phyloP scores from a whole-genome alignment of 768 basidiomycete genomes.

The Termitomyces sp. region DNA sequence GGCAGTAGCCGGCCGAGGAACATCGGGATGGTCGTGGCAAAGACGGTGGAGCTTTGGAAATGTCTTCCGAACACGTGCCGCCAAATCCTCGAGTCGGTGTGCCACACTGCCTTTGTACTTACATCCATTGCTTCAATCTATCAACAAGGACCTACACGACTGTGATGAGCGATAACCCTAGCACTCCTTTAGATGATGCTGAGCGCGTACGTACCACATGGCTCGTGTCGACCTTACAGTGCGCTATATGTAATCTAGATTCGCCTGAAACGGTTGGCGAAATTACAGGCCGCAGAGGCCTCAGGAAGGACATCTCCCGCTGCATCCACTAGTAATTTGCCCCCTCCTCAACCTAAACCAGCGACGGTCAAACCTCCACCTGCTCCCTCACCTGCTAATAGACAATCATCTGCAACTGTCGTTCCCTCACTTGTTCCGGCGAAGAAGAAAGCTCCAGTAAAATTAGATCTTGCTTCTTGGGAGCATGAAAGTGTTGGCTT shows the following conservation, averaged over 20 bases:
- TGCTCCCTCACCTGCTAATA: slow-evolving; percentile 26
- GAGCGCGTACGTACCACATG: slow-evolving; percentile 55
- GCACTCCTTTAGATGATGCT: slow-evolving; percentile 70
- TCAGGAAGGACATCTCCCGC: slow-evolving; percentile 33
- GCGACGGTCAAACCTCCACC: slow-evolving; percentile 36
- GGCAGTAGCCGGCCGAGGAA: slow-evolving; percentile 11
- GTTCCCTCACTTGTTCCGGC: slow-evolving; percentile 28
- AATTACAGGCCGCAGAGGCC: slow-evolving; percentile 52
- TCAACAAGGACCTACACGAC: slow-evolving; percentile 1
- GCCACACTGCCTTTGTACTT: background rate
- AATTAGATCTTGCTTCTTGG: slow-evolving; percentile 64
- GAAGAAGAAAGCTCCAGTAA: slow-evolving; percentile 50
- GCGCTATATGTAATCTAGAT: slow-evolving; percentile 50
- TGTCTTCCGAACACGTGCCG: slow-evolving; percentile 13
- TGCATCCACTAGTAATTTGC: slow-evolving; percentile 27
- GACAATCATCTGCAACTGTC: slow-evolving; percentile 26
- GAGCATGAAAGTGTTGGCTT: slow-evolving; percentile 64
- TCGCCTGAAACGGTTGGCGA: slow-evolving; percentile 87
- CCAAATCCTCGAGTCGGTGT: background rate
- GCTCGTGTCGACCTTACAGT: background rate
- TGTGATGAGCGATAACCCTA: slow-evolving; percentile 37
- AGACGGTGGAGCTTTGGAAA: background rate
- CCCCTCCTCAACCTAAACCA: slow-evolving; percentile 22
- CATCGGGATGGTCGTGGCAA: slow-evolving; percentile 4
- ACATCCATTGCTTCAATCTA: slow-evolving; percentile 3